Base-by-base conservation (phyloP, 176 grass and related monocot species). In the Saccharum spontaneum region DNA sequence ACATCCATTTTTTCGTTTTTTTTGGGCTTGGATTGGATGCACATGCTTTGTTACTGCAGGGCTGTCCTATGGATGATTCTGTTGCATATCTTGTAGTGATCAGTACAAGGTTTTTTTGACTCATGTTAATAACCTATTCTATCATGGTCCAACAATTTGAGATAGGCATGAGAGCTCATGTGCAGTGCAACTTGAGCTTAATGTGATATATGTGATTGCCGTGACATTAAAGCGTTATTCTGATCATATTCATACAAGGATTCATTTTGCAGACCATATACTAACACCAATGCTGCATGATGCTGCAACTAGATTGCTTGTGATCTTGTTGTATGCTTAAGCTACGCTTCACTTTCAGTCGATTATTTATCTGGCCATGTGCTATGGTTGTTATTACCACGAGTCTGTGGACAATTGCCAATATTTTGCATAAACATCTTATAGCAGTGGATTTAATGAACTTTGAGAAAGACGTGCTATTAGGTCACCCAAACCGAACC, bases 221-320 rank as follows among this genome's bases (percentile, higher is more conserved):
- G 43, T 72, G 67, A 37, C 18, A 37, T 60, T 82, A 34, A 64
- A 83, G 6, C 13, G 17, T 39, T 65, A 79, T 66, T 66, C 9
- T 84, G 59, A 46, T 74, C 36, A 30, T 85, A 49, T 16, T 60
- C 26, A 30, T 85, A 49, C 15, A 34, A 76, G 63, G 48, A 69
- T 77, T 52, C 40, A 6, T 76, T 81, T 15, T 45, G 18, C 69
- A 33, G 38, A 38, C 30, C 33, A 69, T 69, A 22, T 40, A 43
- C 43, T 72, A 75, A 23, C 40, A 65, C 57, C 15, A 28, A 28
- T 28, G 28, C 28, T 28, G 28, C 28, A 28, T 28, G 48, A 38
- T 66, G 40, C 28, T 54, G 7, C 20, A 34, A 79, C n/a, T 63
- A 64, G 67, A 40, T 50, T 66, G 31, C 10, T 74, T 49, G 20